Conservation (phyloP, 805 yeast species). For the Barnettozyma vustinii region DNA sequence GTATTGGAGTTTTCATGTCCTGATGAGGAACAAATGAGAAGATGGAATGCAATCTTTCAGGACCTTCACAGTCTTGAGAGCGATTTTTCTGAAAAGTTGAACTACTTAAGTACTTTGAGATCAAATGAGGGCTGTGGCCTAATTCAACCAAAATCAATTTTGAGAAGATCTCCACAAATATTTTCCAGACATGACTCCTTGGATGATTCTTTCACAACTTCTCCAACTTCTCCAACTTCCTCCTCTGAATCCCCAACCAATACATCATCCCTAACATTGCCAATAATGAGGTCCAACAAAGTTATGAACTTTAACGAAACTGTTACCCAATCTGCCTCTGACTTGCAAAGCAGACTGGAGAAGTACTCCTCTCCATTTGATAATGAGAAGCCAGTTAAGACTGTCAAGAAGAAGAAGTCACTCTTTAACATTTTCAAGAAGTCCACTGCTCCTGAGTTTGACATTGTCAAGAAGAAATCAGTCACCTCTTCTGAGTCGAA, state of each 20-base stretch:
- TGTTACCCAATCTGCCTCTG: conserved; percentile 6
- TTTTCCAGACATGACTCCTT: conserved; percentile 18
- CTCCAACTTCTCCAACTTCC: not conserved
- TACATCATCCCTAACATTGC: not conserved
- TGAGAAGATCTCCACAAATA: conserved; percentile 18
- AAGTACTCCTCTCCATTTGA: conserved; percentile 8
- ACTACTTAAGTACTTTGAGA: conserved; percentile 11
- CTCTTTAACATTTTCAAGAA: conserved; percentile 21
- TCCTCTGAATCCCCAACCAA: not conserved
- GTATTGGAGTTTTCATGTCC: conserved; percentile 19
- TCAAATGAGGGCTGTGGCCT: conserved; percentile 20
- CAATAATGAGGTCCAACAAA: not conserved
- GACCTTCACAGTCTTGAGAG: conserved; percentile 7
- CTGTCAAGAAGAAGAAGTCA: conserved; percentile 19
- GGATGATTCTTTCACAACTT: not conserved
- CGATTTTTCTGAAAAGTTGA: conserved; percentile 4
- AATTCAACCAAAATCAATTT: not conserved
- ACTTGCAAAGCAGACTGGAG: conserved; percentile 8
- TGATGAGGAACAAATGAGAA: conserved; percentile 18
- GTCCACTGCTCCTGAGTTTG: conserved; percentile 19
- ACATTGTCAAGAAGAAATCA: conserved; percentile 18
- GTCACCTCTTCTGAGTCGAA: not conserved
- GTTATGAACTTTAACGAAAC: conserved; percentile 1
- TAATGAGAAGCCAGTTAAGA: conserved; percentile 8
- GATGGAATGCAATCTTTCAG: conserved; percentile 17